Evolutionary conservation across 225 moss, liverwort and hornwort genomes (phyloP).

Genomic region (Bryoerythrophyllum caledonicum): DNA sequence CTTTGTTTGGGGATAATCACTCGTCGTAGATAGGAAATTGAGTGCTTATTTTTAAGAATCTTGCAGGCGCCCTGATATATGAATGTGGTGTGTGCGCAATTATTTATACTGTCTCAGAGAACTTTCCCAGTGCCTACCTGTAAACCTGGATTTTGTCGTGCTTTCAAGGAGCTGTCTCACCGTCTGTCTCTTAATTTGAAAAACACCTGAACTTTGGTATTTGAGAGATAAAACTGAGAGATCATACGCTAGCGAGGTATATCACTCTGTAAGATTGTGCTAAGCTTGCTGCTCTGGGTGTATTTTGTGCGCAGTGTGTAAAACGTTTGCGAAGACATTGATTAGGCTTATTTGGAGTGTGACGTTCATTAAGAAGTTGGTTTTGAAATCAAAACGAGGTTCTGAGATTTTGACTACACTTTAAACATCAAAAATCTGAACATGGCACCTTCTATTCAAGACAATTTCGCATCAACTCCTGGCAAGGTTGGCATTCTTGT

Average conservation of each 20-base stretch:
- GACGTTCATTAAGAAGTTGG: slow-evolving; percentile 17
- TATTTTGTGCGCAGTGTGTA: slow-evolving; percentile 32
- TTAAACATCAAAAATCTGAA: slow-evolving; percentile 33
- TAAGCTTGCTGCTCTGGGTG: slow-evolving; percentile 30
- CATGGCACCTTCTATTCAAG: slow-evolving; percentile 65
- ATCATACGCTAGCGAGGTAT: background rate
- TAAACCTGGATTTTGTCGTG: background rate
- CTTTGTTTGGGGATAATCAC: background rate
- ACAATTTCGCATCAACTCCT: slow-evolving; percentile 63
- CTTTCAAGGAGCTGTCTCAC: background rate
- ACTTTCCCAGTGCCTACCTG: background rate
- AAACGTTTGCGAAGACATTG: slow-evolving; percentile 5
- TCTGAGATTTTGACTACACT: slow-evolving; percentile 31
- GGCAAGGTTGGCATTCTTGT: slow-evolving; percentile 58
- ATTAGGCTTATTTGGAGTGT: slow-evolving; percentile 16
- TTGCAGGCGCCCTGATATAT: background rate
- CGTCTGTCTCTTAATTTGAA: background rate
- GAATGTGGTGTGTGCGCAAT: background rate
- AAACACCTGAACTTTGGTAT: background rate
- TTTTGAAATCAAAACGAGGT: slow-evolving; percentile 29
- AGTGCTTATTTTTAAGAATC: background rate
- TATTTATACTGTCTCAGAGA: too few species aligned
- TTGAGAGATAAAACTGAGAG: background rate
- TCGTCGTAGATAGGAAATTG: too few species aligned
- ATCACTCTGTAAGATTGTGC: background rate